A percentile compares a stretch with the other conserved stretches of the same genome.
These are phyloP conservation scores for Aspergillus aculeatinus DNA, from an alignment of 2,329 filamentous ascomycete genomes.

Conservation along the genomic window DNA sequence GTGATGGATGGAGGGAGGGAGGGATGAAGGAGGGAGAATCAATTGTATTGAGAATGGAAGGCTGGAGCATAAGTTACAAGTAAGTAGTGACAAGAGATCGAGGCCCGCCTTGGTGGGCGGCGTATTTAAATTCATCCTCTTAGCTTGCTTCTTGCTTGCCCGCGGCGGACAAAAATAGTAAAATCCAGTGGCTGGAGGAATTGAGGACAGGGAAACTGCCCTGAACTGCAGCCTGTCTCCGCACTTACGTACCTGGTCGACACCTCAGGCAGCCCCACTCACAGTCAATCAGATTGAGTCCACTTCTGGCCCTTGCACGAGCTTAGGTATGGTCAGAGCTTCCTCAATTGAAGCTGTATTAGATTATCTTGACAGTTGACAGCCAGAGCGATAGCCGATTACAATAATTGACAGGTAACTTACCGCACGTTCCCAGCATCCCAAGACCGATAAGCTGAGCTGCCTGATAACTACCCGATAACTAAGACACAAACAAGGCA, in stretches of 20 bases:
- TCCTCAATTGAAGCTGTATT: too few relatives aligned
- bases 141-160: background rate
- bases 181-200: constrained; percentile 1
- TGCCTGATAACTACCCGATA: too few relatives aligned
- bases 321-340: background rate
- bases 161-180: background rate
- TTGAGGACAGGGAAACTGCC: too few relatives aligned
- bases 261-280: background rate
- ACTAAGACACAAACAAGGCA: too few relatives aligned
- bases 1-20: background rate
- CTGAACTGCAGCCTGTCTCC: too few relatives aligned
- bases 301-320: too few relatives aligned
- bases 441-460: too few relatives aligned
- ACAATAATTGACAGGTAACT: too few relatives aligned
- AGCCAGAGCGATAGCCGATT: too few relatives aligned
- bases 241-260: background rate
- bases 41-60: background rate
- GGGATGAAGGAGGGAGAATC: too few relatives aligned
- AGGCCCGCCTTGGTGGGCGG: background rate
- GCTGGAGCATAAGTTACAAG: background rate
- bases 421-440: too few relatives aligned
- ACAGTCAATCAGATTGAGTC: background rate
- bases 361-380: too few relatives aligned
- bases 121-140: background rate
- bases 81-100: background rate